Conservation (phyloP, 225 moss, liverwort and hornwort genomes). For the Physcomitrellopsis africana region DNA sequence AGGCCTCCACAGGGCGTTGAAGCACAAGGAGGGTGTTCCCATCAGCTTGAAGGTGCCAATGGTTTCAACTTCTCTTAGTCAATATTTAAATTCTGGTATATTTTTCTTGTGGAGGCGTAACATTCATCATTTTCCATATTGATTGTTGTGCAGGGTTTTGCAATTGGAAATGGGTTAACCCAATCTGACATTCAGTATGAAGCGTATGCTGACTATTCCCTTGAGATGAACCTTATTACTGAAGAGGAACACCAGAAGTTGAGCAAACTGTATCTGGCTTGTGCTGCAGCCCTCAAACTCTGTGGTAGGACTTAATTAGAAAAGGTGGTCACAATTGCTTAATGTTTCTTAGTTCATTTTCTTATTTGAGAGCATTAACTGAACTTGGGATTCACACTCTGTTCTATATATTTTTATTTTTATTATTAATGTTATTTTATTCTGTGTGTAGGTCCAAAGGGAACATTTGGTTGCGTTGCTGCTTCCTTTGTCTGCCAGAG, state of each 20-base stretch:
- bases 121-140: not conserved
- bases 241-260: slow-evolving; percentile 49
- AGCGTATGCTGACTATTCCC: slow-evolving; percentile 68
- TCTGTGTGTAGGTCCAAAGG: slow-evolving; percentile 48
- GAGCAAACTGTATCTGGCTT: slow-evolving; percentile 62
- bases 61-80: not conserved
- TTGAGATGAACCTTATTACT: slow-evolving; percentile 56
- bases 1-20: slow-evolving; percentile 55
- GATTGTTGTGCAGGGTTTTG: slow-evolving; percentile 58
- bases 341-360: not conserved
- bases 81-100: not conserved
- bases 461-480: slow-evolving; percentile 62
- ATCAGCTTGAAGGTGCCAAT: slow-evolving; percentile 64
- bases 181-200: slow-evolving; percentile 71
- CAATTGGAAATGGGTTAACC: slow-evolving; percentile 70
- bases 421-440: not conserved
- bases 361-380: not conserved
- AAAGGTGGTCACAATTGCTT: not conserved
- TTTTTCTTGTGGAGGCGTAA: not conserved
- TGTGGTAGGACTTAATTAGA: slow-evolving; percentile 45
- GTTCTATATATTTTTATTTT: too few species aligned
- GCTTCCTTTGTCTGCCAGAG: slow-evolving; percentile 60
- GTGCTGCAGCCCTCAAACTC: slow-evolving; percentile 52
- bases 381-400: too few species aligned
- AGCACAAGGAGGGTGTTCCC: slow-evolving; percentile 60